These are phyloP conservation scores for Auricularia sp. DNA, from an alignment of 768 basidiomycete species.

Conservation along the genomic window DNA sequence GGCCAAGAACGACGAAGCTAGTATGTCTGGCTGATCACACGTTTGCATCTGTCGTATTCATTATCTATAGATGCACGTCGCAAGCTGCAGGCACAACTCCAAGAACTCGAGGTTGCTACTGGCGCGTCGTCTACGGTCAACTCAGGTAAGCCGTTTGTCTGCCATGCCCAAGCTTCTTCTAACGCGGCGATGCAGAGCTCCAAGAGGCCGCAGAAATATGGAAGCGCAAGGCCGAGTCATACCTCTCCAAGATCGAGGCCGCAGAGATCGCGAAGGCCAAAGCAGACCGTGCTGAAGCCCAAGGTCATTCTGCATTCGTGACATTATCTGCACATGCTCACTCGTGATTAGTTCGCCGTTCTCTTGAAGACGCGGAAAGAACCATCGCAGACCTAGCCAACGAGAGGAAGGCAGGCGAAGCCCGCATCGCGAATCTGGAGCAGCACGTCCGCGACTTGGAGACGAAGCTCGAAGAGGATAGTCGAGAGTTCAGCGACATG, in stretches of 20 bases:
- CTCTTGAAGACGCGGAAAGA: constrained; percentile 54
- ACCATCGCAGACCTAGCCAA: constrained; percentile 38
- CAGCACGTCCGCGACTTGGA: constrained; percentile 49
- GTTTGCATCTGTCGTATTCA: background rate
- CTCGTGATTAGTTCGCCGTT: constrained; percentile 40
- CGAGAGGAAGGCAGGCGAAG: constrained; percentile 44
- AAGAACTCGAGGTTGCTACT: constrained; percentile 53
- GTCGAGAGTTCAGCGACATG: constrained; percentile 56
- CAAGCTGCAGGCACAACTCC: constrained; percentile 46
- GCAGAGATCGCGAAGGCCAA: constrained; percentile 61
- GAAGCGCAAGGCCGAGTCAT: constrained; percentile 50
- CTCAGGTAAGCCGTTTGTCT: constrained; percentile 33
- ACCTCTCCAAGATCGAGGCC: constrained; percentile 52
- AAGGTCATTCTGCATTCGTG: constrained; percentile 29
- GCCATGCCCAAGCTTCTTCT: constrained; percentile 1
- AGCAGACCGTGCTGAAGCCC: constrained; percentile 51
- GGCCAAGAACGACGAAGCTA: constrained; percentile 47
- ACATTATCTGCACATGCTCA: background rate
- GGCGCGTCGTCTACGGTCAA: constrained; percentile 51
- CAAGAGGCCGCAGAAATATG: constrained; percentile 55
- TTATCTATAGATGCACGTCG: constrained; percentile 41
- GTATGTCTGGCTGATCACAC: constrained; percentile 25
- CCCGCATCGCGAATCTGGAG: constrained; percentile 41
- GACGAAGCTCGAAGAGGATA: constrained; percentile 54
- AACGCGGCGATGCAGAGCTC: constrained; percentile 35